These are phyloP conservation scores for Skeletonema tropicum DNA, from an alignment of 108 stramenopile species.

Conservation along the genomic window DNA sequence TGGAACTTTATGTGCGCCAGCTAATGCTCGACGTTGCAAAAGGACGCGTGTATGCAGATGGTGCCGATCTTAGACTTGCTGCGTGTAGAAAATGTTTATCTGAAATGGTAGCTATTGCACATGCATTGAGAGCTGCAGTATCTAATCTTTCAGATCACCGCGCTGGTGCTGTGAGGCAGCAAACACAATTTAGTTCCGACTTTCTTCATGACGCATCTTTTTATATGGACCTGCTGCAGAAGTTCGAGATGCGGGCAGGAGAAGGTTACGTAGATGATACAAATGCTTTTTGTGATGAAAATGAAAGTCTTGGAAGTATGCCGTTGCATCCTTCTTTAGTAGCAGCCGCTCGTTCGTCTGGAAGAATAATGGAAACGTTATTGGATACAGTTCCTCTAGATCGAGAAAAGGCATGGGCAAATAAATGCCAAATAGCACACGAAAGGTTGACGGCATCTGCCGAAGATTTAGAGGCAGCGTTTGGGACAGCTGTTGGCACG, in stretches of 20 bases:
- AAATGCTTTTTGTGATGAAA: constrained; percentile 2
- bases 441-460: constrained; percentile 64
- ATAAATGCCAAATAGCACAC: constrained; percentile 74
- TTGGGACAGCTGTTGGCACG: constrained; percentile 60
- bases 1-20: constrained; percentile 79
- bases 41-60: constrained; percentile 77
- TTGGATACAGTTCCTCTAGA: constrained; percentile 89
- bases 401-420: constrained; percentile 74
- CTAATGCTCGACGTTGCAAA: constrained; percentile 77
- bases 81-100: constrained; percentile 75
- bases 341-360: constrained; percentile 71
- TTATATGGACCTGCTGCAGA: constrained; percentile 57
- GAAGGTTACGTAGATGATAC: background rate
- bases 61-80: constrained; percentile 70
- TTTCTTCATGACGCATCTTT: constrained; percentile 58
- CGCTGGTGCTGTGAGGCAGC: constrained; percentile 65
- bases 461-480: constrained; percentile 64
- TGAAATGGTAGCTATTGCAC: constrained; percentile 82
- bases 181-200: constrained; percentile 64
- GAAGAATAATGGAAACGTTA: constrained; percentile 79
- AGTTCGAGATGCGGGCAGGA: constrained; percentile 54
- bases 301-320: constrained; percentile 57
- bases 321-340: constrained; percentile 72
- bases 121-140: constrained; percentile 81
- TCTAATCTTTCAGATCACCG: constrained; percentile 87